A percentile compares a stretch with the other conserved stretches of the same genome.
These are phyloP conservation scores for Xerocomus spinulosus DNA, from an alignment of 768 basidiomycete genomes.

Conservation along the genomic window DNA sequence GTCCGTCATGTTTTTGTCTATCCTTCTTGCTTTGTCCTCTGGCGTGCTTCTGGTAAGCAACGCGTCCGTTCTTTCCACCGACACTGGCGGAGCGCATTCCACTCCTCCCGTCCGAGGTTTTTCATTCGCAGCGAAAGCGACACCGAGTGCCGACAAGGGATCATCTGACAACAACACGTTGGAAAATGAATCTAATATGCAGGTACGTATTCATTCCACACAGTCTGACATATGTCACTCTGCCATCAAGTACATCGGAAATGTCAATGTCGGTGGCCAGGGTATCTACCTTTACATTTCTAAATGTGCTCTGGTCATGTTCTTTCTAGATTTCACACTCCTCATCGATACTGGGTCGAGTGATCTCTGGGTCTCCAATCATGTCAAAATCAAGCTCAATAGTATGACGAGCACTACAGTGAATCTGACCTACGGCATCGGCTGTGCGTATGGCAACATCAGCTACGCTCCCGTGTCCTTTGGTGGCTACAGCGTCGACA, in stretches of 20 bases:
- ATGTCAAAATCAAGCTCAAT: constrained; percentile 24
- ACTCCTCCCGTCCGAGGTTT: constrained; percentile 11
- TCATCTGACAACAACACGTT: constrained; percentile 23
- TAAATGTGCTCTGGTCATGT: not conserved
- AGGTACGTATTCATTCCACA: constrained; percentile 17
- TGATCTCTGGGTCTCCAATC: constrained; percentile 24
- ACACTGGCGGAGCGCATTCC: not conserved
- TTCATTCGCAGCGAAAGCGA: constrained; percentile 19
- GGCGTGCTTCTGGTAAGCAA: constrained; percentile 33
- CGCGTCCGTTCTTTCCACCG: constrained; percentile 16
- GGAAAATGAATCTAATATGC: constrained; percentile 22
- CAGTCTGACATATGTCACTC: not conserved
- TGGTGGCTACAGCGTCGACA: constrained; percentile 30
- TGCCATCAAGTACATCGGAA: constrained; percentile 24
- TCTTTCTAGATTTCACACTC: constrained; percentile 24
- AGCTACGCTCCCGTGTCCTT: constrained; percentile 34
- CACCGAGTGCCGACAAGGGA: constrained; percentile 14
- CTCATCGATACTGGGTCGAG: constrained; percentile 29
- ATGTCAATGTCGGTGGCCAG: constrained; percentile 28
- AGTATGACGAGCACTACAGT: constrained; percentile 29
- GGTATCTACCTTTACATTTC: constrained; percentile 10
- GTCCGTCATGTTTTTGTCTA: constrained; percentile 12
- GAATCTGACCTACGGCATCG: constrained; percentile 37
- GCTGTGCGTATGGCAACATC: constrained; percentile 35
- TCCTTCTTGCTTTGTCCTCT: constrained; percentile 8